Evolutionary conservation across 2,329 filamentous ascomycete species (phyloP).

Genomic region (Xylaria sp.): DNA sequence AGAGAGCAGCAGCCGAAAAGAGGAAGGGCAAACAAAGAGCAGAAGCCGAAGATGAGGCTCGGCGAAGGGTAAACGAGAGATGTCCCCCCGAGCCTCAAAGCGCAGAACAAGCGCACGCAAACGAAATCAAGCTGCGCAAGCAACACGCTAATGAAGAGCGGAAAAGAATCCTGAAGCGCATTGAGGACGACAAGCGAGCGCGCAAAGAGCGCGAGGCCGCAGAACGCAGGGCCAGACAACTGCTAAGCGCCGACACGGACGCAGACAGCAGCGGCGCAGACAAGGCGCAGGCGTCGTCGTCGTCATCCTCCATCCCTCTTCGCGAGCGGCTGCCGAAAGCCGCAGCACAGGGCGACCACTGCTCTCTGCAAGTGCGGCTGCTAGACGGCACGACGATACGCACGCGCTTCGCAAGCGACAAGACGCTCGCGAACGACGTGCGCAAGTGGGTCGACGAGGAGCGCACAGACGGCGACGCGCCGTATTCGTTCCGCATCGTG

Average conservation of each 20-base stretch:
- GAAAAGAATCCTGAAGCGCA: slow-evolving; percentile 76
- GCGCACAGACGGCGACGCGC: slow-evolving; percentile 65
- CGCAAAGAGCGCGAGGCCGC: slow-evolving; percentile 67
- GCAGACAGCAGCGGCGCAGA: slow-evolving; percentile 31
- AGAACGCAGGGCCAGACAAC: slow-evolving; percentile 54
- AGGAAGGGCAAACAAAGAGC: slow-evolving; percentile 60
- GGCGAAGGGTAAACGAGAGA: slow-evolving; percentile 55
- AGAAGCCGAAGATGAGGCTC: slow-evolving; percentile 59
- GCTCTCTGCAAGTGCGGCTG: slow-evolving; percentile 80
- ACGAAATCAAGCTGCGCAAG: slow-evolving; percentile 68
- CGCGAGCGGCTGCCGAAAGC: slow-evolving; percentile 33
- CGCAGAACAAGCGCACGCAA: slow-evolving; percentile 43
- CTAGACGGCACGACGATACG: slow-evolving; percentile 87
- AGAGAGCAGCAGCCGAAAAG: slow-evolving; percentile 58
- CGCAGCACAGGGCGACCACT: slow-evolving; percentile 49
- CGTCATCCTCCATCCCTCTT: slow-evolving; percentile 36
- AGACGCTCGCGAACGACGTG: slow-evolving; percentile 73
- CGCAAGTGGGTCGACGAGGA: slow-evolving; percentile 80
- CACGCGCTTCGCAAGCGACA: slow-evolving; percentile 72
- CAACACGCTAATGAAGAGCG: slow-evolving; percentile 75
- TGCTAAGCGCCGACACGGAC: slow-evolving; percentile 41
- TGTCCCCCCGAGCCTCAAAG: slow-evolving; percentile 38
- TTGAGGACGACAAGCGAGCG: slow-evolving; percentile 80
- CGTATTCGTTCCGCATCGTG: slow-evolving; percentile 87
- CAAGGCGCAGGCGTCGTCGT: neutral